These are phyloP conservation scores for Prunus campanulata DNA, from an alignment of 306 rosid species.

Conservation along the genomic window DNA sequence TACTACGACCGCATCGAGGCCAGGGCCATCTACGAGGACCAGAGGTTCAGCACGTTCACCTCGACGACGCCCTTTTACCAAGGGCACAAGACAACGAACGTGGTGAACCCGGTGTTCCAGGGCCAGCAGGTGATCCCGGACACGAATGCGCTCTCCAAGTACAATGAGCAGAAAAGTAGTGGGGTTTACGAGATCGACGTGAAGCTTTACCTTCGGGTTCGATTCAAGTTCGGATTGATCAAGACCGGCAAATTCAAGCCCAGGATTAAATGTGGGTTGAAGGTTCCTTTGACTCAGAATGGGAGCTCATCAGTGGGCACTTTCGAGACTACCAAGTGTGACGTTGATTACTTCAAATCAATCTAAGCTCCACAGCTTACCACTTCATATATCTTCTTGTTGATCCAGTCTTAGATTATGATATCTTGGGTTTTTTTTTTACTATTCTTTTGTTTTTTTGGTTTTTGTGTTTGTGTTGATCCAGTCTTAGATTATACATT, in stretches of 20 bases:
- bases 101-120: conserved; percentile 29
- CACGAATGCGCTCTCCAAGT: conserved; percentile 21
- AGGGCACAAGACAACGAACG: conserved; percentile 60
- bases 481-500: too few relatives aligned
- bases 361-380: neutral
- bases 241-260: conserved; percentile 55
- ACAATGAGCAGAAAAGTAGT: conserved; percentile 26
- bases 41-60: conserved; percentile 18
- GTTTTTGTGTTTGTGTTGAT: neutral
- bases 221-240: conserved; percentile 50
- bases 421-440: neutral
- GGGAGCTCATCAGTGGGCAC: conserved; percentile 16
- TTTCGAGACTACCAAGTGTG: conserved; percentile 54
- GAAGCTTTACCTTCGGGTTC: conserved; percentile 48
- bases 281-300: conserved; percentile 41
- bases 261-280: conserved; percentile 50
- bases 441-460: conserved; percentile 12
- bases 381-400: neutral
- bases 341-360: conserved; percentile 41
- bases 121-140: conserved; percentile 35
- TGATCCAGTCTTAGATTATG: neutral
- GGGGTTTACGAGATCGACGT: conserved; percentile 52
- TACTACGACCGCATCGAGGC: conserved; percentile 68
- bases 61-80: conserved; percentile 46
- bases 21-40: conserved; percentile 39